Conservation (phyloP, 805 yeast genomes). For the Saturnispora bothae region DNA sequence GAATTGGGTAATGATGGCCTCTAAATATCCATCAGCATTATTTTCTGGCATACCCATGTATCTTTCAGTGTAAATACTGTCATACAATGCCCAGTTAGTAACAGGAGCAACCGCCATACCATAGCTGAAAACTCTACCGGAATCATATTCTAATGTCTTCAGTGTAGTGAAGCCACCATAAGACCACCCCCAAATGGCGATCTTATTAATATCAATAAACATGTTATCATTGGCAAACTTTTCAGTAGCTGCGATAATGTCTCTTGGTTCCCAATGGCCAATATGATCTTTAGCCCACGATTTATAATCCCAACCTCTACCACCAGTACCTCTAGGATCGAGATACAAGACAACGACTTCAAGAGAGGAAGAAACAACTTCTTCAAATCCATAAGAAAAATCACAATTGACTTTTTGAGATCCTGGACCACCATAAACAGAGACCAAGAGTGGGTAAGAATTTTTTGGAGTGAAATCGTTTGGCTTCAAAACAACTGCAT, state of each 20-base stretch:
- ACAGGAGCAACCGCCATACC: conserved; percentile 85
- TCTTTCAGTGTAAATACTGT: conserved; percentile 72
- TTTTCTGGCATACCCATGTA: conserved; percentile 50
- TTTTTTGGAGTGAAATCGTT: conserved; percentile 33
- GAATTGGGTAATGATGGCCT: conserved; percentile 34
- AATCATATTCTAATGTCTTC: conserved; percentile 62
- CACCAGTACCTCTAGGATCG: conserved; percentile 82
- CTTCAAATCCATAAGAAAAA: conserved; percentile 45
- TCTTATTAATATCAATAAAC: conserved; percentile 40
- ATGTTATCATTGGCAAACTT: conserved; percentile 36
- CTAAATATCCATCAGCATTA: conserved; percentile 39
- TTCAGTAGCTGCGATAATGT: conserved; percentile 42
- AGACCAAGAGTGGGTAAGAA: conserved; percentile 55
- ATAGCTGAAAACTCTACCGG: conserved; percentile 51
- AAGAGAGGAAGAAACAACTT: conserved; percentile 43
- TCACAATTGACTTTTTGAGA: conserved; percentile 44
- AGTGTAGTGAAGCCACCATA: conserved; percentile 74
- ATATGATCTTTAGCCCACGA: conserved; percentile 45
- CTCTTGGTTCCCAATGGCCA: conserved; percentile 74
- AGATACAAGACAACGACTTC: conserved; percentile 54
- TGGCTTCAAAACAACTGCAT: conserved; percentile 56
- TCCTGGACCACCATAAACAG: conserved; percentile 78
- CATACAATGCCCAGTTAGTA: conserved; percentile 66
- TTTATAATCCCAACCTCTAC: conserved; percentile 57
- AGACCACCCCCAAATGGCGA: conserved; percentile 84